Evolutionary conservation across 2,329 filamentous ascomycete species (phyloP), one percentile per base, ranked within the genome.

Genomic region (Nannizzia gypsea): DNA sequence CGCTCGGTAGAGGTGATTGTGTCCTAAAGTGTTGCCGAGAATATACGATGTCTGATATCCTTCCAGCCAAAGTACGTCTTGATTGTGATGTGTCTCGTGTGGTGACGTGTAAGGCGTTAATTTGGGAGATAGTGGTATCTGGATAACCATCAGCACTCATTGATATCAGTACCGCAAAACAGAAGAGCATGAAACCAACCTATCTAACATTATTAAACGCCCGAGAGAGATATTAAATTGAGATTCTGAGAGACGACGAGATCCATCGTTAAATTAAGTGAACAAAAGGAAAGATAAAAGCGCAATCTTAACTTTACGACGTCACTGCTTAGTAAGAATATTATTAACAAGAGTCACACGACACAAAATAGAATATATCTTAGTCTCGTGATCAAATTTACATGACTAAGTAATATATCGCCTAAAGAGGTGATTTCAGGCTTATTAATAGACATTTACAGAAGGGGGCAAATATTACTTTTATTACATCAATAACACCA

Each of bases 61-160:
- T 50, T 15, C 38, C 22, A 20, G 48, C 15, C 26, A 54, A 54
- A 54, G 24, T 31, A 15, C 50, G 50, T 13, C 50, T 31, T 54
- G 26, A 15, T 54, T 54, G 28, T 54, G 50, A 17, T 34, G 3
- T 50, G 44, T 50, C 44, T 26, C 20, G 42, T 46, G n/a, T 54
- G 15, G 50, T 54, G 50, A 54, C 50, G 50, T 54, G 50, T 54
- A 54, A 54, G 44, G 50, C 50, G 50, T 17, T 54, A 17, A 54
- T 34, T 5, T 9, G 20, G 22, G 44, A 24, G 3, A 24, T 50
- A 50, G 9, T 8, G 22, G 26, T 20, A 54, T 31, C 50, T 54
- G 24, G 26, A 31, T 24, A 54, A 54, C 50, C 11, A 15, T 54
- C 11, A 34, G 24, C 26, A 54, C 24, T 26, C 15, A 8, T 22